Conservation (phyloP, 768 basidiomycete genomes). For the Leccinum longicurvipes region DNA sequence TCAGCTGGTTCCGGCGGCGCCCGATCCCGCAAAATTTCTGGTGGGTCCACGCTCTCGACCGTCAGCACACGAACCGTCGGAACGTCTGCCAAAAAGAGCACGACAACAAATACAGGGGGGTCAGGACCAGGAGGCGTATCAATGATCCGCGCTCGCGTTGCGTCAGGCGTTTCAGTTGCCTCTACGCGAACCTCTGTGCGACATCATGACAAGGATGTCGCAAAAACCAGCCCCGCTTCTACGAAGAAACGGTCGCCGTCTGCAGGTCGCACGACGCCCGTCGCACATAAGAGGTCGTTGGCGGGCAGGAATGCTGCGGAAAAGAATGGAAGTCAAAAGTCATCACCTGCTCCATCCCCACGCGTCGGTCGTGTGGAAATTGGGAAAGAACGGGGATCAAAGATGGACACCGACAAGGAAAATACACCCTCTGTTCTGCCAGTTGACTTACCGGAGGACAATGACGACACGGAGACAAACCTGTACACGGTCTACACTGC, state of each 20-base stretch:
- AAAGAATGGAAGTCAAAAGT: conserved; percentile 14
- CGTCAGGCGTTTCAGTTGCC: conserved; percentile 26
- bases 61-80: conserved; percentile 31
- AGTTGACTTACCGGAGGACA: conserved; percentile 34
- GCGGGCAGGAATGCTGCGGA: conserved; percentile 10
- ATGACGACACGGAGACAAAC: conserved; percentile 36
- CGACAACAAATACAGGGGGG: not conserved
- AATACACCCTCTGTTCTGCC: conserved; percentile 13
- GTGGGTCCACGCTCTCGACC: conserved; percentile 30
- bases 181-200: conserved; percentile 26
- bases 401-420: conserved; percentile 23
- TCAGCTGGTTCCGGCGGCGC: conserved; percentile 21
- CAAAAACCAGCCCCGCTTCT: conserved; percentile 23
- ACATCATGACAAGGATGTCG: conserved; percentile 21
- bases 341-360: conserved; percentile 15
- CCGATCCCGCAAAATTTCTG: conserved; percentile 29
- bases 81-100: conserved; percentile 19
- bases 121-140: conserved; percentile 11
- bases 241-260: conserved; percentile 20
- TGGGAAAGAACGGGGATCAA: conserved; percentile 37
- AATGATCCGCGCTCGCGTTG: conserved; percentile 17
- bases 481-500: conserved; percentile 21
- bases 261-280: conserved; percentile 21
- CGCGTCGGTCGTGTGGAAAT: conserved; percentile 17
- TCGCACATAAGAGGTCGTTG: conserved; percentile 18